Base-by-base conservation (phyloP, 345 rosid genomes). In the Populus tremula region DNA sequence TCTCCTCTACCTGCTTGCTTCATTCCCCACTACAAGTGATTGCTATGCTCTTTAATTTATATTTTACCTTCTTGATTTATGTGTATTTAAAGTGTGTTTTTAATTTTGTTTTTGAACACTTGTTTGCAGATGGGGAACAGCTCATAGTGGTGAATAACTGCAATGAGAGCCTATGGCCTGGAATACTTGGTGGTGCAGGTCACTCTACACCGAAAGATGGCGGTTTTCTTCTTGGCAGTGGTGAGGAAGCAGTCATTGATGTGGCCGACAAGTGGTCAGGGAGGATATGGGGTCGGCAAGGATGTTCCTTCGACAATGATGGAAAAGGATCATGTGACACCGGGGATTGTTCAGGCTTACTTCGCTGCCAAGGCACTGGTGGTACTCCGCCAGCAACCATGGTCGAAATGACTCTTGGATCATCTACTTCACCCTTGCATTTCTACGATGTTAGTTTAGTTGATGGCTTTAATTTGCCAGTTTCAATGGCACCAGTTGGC, bases 401-500 rank as follows among this genome's bases (percentile, higher is more conserved):
- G 31, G 91, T 95, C 7, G 98, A 95, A 83, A 95, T 95, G 97
- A 95, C 99, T 1, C 86, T 93, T 1, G 97, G 97, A 0, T 13
- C 97, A 13, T 67, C 87, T 0, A 67, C 84, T 59, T 93, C 98
- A 0, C 94, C 98, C 1, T 78, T 95, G 31, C 98, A 95, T 80
- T 95, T 89, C 92, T 95, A 95, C n/a, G 98, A 95, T 77, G 99
- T 95, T 1, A 93, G 98, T 64, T 82, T 95, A 20, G 99, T 95
- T 2, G 99, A 95, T 47, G 99, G 98, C 8, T 95, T 93, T 78
- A 95, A 95, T 29, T 75, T 95, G 27, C 99, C 97, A 0, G 97
- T 95, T 33, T 88, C 97, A 1, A 91, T 93, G 98, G 88, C 85
- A 69, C 97, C 99, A 0, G 91, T 93, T 1, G 99, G 95, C 3